phyloP scores from a whole-genome alignment of 805 yeast genomes.

The Candida xyloterini region DNA sequence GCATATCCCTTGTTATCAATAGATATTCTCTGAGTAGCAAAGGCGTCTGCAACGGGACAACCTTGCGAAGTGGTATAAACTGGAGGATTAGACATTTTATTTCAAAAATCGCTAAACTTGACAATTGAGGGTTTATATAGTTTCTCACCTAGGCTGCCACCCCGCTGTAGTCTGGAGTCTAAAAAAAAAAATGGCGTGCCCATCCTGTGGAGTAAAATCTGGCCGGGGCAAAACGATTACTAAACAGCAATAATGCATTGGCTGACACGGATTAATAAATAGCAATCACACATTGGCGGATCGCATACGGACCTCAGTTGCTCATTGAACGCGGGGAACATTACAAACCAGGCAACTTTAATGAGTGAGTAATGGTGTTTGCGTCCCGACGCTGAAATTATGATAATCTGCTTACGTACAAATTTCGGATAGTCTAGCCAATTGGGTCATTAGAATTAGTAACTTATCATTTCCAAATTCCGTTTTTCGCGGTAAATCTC shows the following conservation, averaged over 20 bases:
- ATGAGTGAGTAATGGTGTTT: not conserved
- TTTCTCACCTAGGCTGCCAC: not conserved
- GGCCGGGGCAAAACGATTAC: slow-evolving; percentile 2
- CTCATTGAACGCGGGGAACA: not conserved
- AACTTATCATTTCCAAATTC: slow-evolving; percentile 2
- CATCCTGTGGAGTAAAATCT: not conserved
- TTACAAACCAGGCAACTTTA: no score
- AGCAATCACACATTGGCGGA: no score
- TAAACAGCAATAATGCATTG: not conserved
- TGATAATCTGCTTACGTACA: not conserved
- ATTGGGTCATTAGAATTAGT: slow-evolving; percentile 5
- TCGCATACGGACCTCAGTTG: no score
- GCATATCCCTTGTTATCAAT: slow-evolving; percentile 38
- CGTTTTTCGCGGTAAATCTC: not conserved
- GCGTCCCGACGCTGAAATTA: slow-evolving; percentile 2
- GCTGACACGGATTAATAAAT: no score
- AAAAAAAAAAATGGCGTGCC: not conserved
- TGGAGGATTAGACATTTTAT: slow-evolving; percentile 43
- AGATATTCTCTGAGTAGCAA: slow-evolving; percentile 73
- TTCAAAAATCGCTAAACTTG: not conserved
- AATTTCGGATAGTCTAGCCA: slow-evolving; percentile 1
- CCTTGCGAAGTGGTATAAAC: slow-evolving; percentile 72
- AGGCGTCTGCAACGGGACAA: slow-evolving; percentile 71
- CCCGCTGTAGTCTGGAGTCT: slow-evolving; percentile 4
- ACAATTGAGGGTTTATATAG: slow-evolving; percentile 6